Conservation (phyloP, 2,329 filamentous ascomycete genomes). For the Aureobasidium sp. region DNA sequence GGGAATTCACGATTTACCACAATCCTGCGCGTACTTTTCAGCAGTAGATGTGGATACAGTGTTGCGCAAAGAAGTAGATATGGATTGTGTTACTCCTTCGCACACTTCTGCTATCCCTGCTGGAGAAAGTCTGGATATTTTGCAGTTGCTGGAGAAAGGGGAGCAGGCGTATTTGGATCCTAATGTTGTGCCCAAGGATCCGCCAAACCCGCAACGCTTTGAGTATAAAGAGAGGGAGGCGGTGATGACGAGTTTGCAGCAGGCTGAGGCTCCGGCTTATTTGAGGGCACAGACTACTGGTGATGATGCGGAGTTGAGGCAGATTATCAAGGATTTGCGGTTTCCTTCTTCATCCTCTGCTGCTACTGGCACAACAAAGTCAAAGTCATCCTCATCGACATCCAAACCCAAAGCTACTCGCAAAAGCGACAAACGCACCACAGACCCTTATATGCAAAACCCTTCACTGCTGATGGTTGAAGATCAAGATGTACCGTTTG, state of each 20-base stretch:
- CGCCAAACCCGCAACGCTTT: slow-evolving; percentile 54
- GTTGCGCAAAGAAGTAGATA: slow-evolving; percentile 91
- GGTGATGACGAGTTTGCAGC: slow-evolving; percentile 64
- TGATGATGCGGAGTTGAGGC: slow-evolving; percentile 62
- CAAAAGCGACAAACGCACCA: background rate
- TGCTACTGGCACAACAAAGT: background rate
- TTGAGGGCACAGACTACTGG: slow-evolving; percentile 76
- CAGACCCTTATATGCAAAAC: slow-evolving; percentile 11
- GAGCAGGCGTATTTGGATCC: slow-evolving; percentile 60
- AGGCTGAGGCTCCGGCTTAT: slow-evolving; percentile 49
- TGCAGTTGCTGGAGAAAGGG: slow-evolving; percentile 64
- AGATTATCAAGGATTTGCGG: slow-evolving; percentile 54
- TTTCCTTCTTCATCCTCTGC: background rate
- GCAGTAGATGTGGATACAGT: slow-evolving; percentile 93
- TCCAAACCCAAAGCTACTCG: background rate
- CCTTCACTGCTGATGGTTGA: slow-evolving; percentile 5
- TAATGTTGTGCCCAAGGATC: slow-evolving; percentile 44
- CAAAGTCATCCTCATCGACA: background rate
- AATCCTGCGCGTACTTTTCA: slow-evolving; percentile 90
- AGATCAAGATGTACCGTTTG: slow-evolving; percentile 4
- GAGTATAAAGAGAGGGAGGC: slow-evolving; percentile 62
- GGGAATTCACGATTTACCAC: slow-evolving; percentile 88
- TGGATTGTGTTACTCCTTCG: slow-evolving; percentile 91
- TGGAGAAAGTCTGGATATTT: slow-evolving; percentile 82
- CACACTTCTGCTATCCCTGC: slow-evolving; percentile 69